Base-by-base conservation (phyloP, 331 rosid species). In the Quercus tomentella region DNA sequence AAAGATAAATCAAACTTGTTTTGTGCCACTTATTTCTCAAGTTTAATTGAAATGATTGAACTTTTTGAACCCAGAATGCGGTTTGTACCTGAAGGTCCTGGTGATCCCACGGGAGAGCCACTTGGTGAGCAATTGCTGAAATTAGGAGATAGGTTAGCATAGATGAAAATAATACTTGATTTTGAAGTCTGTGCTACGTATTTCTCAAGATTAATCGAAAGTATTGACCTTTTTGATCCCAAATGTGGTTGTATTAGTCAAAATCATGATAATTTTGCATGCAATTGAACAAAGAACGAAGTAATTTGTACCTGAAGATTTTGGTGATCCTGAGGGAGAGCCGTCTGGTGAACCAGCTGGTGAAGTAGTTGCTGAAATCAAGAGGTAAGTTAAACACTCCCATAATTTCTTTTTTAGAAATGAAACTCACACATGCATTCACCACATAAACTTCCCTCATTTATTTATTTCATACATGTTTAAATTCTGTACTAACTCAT, bases 271-370 rank as follows among this genome's bases (percentile, higher is more conserved):
- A 35, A 6, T 35, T 35, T 35, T 35, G 8, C 41, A 35, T 6
- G 41, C 41, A 35, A 35, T 35, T 6, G 41, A 35, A 35, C 41
- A 35, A 35, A 35, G 41, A 35, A 35, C 0, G 41, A 35, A 35
- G 41, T 35, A 6, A 35, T 35, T 35, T 35, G 61, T 86, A 87
- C 95, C 92, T 85, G 92, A 85, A 68, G 97, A 77, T 6, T 84
- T 87, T 3, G 94, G 80, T 10, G 94, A 67, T 82, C 91, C 92
- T 70, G 89, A 72, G 10, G 97, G 89, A 43, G 97, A 72, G 55
- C 52, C 79, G 54, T 92, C 85, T 33, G 96, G 88, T 41, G 92
- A 75, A 87, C 80, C 85, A 63, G 86, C 89, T 76, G 88, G 61
- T 10, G 51, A 35, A 28, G 83, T 76, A 35, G 41, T 35, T 35